Evolutionary conservation across 2,329 filamentous ascomycete species (phyloP), one percentile per base, ranked within the genome.

Genomic region (Madurella fahalii): DNA sequence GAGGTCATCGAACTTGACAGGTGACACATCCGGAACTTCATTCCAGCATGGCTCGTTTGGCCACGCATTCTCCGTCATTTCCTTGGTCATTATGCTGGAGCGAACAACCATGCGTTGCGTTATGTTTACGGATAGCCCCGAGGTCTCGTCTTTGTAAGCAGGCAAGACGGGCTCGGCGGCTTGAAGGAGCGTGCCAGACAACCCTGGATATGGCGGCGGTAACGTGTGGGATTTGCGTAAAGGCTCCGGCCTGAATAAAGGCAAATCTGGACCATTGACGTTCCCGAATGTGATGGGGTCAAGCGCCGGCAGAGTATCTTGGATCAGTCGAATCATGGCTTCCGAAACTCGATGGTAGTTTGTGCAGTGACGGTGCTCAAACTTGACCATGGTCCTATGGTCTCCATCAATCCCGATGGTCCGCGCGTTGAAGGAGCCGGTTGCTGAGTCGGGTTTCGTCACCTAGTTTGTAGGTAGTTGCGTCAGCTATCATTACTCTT

Each of bases 321-420:
- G 54, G 15, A 57, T 57, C 39, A 47, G 45, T 17, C 54, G 54
- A 39, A 57, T 57, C 39, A 54, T 57, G 34, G 17, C 16, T 25
- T 57, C 46, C 15, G 50, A 44, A 9, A 54, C 51, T 9, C 25
- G 34, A n/a, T 18, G 40, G 18, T 57, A 57, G 47, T 51, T 53
- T 18, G 20, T 18, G 18, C 53, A 46, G 4, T 50, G 50, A 18
- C 39, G 50, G 50, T 56, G 18, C 13, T 30, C 30, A 32, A 57
- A 53, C 44, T 53, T 57, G 50, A 57, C 43, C 54, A 57, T 57
- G 25, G 50, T 50, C 18, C 54, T 53, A 31, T 57, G 54, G 16
- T 57, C 54, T 2, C 54, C 54, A 9, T 57, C 50, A 16, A 57
- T 53, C 9, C 47, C 54, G 4, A 57, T 31, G 8, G 41, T 37